Base-by-base conservation (phyloP, 2,329 filamentous ascomycete genomes). In the Bipolaris zeicola region DNA sequence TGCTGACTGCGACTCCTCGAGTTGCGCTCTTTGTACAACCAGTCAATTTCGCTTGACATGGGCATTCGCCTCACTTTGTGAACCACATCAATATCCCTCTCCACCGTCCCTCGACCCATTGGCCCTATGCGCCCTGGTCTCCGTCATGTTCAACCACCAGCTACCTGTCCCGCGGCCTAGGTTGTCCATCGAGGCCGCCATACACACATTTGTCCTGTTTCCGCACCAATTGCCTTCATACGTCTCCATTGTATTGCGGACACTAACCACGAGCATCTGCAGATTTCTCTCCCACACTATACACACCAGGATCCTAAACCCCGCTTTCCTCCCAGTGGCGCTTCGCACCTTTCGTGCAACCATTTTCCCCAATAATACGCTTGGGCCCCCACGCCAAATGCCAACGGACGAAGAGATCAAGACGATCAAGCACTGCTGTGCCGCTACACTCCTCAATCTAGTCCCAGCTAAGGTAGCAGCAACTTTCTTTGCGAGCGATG, bases 291-390 rank as follows among this genome's bases (percentile, higher is more conserved):
- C 80, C 45, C 72, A 79, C 68, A 70, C 76, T 56, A 67, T 82
- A 60, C 75, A 76, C 61, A 72, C 68, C 43, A 72, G 64, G 45
- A 60, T 82, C 50, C 69, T 80, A 55, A 75, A 77, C 68, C 76
- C 80, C 60, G 69, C 73, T 60, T 73, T 77, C 57, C 64, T 83
- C 31, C 79, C 81, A 52, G 69, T 75, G 46, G 67, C 81, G 31
- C 83, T 94, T 68, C 85, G 87, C 73, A 84, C 87, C 64, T 82
- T 90, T 69, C 90, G 95, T 73, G 86, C 85, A 68, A 85, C 90
- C 58, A 81, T 98, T 53, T 98, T 97, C 74, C 94, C 95, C 64
- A 89, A 91, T 77, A 96, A 96, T 77, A 82, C 85, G 18, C 87
- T 89, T 60, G 89, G 87, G 57, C 83, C 86, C 63, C 81, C 87